Percentiles rank a stretch among this genome's conserved stretches.
phyloP scores from a whole-genome alignment of 805 yeast genomes.

The Metschnikowia matae region DNA sequence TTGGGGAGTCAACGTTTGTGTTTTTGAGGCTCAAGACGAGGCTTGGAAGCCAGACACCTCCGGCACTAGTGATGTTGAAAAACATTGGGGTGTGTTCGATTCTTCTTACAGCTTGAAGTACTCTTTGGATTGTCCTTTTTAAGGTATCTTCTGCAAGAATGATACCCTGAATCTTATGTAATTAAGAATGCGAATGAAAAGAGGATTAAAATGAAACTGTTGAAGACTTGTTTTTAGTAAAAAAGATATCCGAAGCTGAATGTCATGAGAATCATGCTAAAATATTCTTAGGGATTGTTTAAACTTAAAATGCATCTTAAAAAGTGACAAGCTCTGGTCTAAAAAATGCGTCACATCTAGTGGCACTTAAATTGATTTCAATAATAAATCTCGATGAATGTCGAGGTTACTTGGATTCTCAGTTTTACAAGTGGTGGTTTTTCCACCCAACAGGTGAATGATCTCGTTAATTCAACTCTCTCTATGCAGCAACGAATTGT shows the following conservation, averaged over 20 bases:
- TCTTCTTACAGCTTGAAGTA: constrained; percentile 40
- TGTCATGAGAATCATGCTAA: neutral
- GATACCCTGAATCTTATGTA: neutral
- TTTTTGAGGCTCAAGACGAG: constrained; percentile 94
- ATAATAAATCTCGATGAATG: neutral
- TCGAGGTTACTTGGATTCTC: neutral
- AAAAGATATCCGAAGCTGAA: neutral
- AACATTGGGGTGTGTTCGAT: constrained; percentile 91
- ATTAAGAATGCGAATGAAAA: neutral
- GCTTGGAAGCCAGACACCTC: constrained; percentile 92
- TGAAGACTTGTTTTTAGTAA: neutral
- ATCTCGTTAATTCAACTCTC: neutral
- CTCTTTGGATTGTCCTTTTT: constrained; percentile 33
- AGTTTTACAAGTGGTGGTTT: neutral
- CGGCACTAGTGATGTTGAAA: constrained; percentile 82
- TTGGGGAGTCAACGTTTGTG: constrained; percentile 92
- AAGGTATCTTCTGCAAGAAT: neutral
- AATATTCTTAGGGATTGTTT: neutral
- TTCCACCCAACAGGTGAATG: no score
- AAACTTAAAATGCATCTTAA: neutral
- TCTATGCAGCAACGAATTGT: neutral
- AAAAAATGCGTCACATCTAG: neutral
- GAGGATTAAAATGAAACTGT: neutral
- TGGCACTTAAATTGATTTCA: neutral
- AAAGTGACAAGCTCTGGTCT: neutral